These are phyloP conservation scores for Solanum virginianum DNA, from an alignment of 257 asterid genomes.

Conservation along the genomic window DNA sequence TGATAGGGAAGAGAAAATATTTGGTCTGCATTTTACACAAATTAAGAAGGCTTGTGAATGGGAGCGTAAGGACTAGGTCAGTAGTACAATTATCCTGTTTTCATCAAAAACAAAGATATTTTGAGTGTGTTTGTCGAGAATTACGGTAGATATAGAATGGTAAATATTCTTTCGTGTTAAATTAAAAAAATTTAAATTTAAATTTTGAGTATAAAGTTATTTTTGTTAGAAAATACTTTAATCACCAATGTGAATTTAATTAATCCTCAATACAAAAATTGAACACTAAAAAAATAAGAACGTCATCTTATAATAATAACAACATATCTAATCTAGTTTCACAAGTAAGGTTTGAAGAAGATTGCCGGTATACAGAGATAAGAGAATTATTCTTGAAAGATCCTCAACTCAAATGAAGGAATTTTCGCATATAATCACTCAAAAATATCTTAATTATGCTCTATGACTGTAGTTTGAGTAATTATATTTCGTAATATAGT, in stretches of 20 bases:
- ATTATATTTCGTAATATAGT: no score
- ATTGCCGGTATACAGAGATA: no score
- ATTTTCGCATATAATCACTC: no score
- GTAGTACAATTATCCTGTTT: background rate
- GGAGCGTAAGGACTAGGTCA: background rate
- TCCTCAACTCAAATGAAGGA: no score
- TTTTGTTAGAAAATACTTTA: background rate
- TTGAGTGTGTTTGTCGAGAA: background rate
- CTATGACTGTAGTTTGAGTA: no score
- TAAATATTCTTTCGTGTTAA: rapidly evolving
- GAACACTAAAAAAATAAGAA: background rate
- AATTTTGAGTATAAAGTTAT: background rate
- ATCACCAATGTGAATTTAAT: background rate
- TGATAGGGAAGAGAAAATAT: background rate
- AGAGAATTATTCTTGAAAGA: no score
- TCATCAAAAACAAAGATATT: background rate
- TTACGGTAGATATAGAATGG: no score
- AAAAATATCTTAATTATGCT: no score
- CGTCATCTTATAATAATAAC: background rate
- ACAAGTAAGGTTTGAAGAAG: background rate
- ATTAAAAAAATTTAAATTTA: background rate
- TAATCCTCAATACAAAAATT: no score
- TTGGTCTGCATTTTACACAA: background rate
- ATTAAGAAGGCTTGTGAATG: background rate
- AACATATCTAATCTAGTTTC: background rate